These are phyloP conservation scores for Penicillium sp. DNA, from an alignment of 2,329 filamentous ascomycete species.

Conservation along the genomic window DNA sequence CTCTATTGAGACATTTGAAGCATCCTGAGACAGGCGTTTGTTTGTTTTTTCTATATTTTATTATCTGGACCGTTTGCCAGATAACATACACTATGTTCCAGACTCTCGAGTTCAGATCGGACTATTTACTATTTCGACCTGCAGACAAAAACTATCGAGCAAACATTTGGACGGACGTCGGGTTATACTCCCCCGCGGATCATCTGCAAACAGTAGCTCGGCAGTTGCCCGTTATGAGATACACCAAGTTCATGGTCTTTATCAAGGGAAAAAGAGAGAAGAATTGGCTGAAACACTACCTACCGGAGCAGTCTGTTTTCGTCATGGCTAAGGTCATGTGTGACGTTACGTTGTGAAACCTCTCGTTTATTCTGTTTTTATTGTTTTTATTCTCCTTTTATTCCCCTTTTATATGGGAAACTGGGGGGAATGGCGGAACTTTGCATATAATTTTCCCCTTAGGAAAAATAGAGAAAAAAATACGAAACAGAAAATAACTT, in stretches of 20 bases:
- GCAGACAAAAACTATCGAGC: slow-evolving; percentile 19
- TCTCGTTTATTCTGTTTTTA: background rate
- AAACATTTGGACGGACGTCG: slow-evolving; percentile 24
- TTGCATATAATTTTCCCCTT: slow-evolving; percentile 27
- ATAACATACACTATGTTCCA: slow-evolving; percentile 6
- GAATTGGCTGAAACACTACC: slow-evolving; percentile 20
- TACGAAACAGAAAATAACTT: background rate
- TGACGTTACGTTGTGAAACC: slow-evolving; percentile 37
- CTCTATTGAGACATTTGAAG: slow-evolving; percentile 7
- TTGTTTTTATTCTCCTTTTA: too few species aligned
- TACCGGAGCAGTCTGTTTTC: slow-evolving; percentile 17
- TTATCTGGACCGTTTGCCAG: slow-evolving; percentile 8
- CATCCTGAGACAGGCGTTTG: slow-evolving; percentile 7
- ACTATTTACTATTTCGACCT: slow-evolving; percentile 13
- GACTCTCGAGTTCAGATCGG: slow-evolving; percentile 11
- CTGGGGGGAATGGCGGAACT: slow-evolving; percentile 22
- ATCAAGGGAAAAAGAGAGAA: background rate
- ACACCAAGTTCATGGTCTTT: background rate
- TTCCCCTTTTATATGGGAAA: background rate
- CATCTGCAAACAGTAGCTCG: slow-evolving; percentile 27
- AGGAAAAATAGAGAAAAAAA: slow-evolving; percentile 10
- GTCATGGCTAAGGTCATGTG: slow-evolving; percentile 26
- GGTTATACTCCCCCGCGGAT: slow-evolving; percentile 14
- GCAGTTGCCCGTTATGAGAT: slow-evolving; percentile 19
- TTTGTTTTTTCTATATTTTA: slow-evolving; percentile 1